A percentile compares a stretch with the other conserved stretches of the same genome.
These are phyloP conservation scores for Penicillium sp. DNA, from an alignment of 2,329 filamentous ascomycete species.

Conservation along the genomic window DNA sequence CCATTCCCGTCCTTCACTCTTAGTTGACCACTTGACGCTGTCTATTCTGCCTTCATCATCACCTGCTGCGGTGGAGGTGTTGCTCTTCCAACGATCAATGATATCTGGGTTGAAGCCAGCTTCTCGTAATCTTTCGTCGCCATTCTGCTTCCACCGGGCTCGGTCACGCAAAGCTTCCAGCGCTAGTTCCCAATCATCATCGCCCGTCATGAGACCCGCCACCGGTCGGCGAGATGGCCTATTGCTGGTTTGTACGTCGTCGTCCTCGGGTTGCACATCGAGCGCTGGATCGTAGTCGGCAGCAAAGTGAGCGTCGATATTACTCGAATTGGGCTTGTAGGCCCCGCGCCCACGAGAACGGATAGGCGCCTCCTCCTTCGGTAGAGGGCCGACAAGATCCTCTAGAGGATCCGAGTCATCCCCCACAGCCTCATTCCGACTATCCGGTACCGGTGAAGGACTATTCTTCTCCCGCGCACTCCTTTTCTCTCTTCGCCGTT, in stretches of 20 bases:
- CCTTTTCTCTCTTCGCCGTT: conserved; percentile 20
- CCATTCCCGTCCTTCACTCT: conserved; percentile 71
- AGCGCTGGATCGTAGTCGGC: conserved; percentile 62
- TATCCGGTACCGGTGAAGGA: not conserved
- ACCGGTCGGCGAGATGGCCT: conserved; percentile 48
- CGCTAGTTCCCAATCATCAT: conserved; percentile 78
- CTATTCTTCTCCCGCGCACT: conserved; percentile 5
- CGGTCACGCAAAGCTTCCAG: conserved; percentile 79
- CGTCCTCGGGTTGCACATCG: conserved; percentile 45
- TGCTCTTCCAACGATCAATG: conserved; percentile 72
- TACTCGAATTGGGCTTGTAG: conserved; percentile 60
- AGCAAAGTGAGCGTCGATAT: conserved; percentile 82
- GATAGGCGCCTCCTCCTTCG: conserved; percentile 50
- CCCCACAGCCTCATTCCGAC: conserved; percentile 20
- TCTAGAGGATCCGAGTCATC: conserved; percentile 72
- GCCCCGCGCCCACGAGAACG: conserved; percentile 74
- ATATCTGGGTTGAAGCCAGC: conserved; percentile 80
- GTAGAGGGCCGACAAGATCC: conserved; percentile 74
- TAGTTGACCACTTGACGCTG: conserved; percentile 74
- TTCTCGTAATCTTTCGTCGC: conserved; percentile 74
- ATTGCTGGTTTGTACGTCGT: conserved; percentile 65
- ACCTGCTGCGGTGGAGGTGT: conserved; percentile 55
- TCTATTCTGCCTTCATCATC: conserved; percentile 64
- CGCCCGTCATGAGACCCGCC: conserved; percentile 51
- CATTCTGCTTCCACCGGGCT: conserved; percentile 75